Percentiles rank a stretch among this genome's conserved stretches.
These are phyloP conservation scores for Heliosperma pusillum DNA, from an alignment of 148 eudicot genomes.

Conservation along the genomic window DNA sequence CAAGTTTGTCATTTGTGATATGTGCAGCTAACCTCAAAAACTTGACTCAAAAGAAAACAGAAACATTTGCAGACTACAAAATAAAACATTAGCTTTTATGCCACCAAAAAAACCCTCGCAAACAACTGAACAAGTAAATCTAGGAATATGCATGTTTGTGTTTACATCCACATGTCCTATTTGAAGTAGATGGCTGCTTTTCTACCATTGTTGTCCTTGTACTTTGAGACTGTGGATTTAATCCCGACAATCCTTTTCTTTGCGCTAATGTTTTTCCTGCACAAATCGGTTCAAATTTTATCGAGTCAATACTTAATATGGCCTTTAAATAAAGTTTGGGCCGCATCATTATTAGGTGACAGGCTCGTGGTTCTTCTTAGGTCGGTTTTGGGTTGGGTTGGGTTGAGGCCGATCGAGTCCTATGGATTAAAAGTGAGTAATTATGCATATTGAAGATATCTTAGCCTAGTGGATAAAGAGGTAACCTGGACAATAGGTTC, in stretches of 20 bases:
- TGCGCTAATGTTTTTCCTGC: constrained; percentile 29
- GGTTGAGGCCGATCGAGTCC: too few relatives aligned
- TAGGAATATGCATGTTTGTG: constrained; percentile 28
- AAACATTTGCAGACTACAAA: neutral
- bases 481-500: too few relatives aligned
- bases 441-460: neutral
- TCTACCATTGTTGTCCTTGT: constrained; percentile 20
- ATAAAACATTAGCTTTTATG: neutral
- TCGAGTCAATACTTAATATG: neutral
- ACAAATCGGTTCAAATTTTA: neutral
- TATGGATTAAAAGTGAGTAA: neutral
- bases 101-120: neutral
- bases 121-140: constrained; percentile 11
- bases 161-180: constrained; percentile 22
- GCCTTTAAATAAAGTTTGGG: too few relatives aligned
- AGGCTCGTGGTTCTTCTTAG: too few relatives aligned
- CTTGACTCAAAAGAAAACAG: neutral
- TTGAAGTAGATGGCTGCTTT: constrained; percentile 19
- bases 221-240: constrained; percentile 21
- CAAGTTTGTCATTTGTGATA: neutral
- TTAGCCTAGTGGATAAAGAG: too few relatives aligned
- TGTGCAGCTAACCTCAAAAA: constrained; percentile 10
- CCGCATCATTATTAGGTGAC: too few relatives aligned
- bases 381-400: too few relatives aligned
- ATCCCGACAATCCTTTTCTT: constrained; percentile 23